These are phyloP conservation scores for Scytalidium lignicola DNA, from an alignment of 2,329 filamentous ascomycete genomes.

Conservation along the genomic window DNA sequence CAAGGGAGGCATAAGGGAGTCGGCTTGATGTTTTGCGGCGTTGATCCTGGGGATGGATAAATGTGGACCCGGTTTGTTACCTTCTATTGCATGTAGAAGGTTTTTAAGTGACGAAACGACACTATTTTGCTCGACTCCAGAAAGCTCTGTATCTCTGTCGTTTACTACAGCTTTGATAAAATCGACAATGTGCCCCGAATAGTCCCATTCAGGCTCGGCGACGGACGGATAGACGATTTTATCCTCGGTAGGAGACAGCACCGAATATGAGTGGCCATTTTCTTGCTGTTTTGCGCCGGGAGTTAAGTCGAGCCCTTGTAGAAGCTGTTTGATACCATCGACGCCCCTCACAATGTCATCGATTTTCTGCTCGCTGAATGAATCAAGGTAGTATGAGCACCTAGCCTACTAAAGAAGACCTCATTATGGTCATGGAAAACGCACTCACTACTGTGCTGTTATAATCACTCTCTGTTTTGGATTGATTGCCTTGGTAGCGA, in stretches of 20 bases:
- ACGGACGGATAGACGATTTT: not conserved
- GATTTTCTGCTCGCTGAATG: constrained; percentile 31
- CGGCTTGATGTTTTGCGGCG: not conserved
- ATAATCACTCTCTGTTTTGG: constrained; percentile 31
- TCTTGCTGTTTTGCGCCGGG: constrained; percentile 2
- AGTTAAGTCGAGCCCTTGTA: constrained; percentile 9
- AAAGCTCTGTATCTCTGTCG: constrained; percentile 2
- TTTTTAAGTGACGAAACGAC: not conserved
- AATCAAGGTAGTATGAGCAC: not conserved
- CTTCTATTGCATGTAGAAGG: not conserved
- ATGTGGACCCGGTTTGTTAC: not conserved
- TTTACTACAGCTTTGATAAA: constrained; percentile 26
- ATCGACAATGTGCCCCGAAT: constrained; percentile 29
- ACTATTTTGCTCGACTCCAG: not conserved
- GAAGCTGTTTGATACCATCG: constrained; percentile 24
- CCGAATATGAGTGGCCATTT: not conserved
- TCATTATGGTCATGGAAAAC: not conserved
- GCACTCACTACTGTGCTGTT: constrained; percentile 31
- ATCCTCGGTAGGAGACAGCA: not conserved
- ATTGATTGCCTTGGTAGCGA: constrained; percentile 19
- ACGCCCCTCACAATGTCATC: constrained; percentile 27
- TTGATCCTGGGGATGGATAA: constrained; percentile 5
- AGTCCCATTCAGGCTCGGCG: constrained; percentile 23
- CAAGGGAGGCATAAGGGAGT: constrained; percentile 21
- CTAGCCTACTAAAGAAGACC: not conserved